phyloP scores from a whole-genome alignment of 768 basidiomycete species.

The Mycena maculata region DNA sequence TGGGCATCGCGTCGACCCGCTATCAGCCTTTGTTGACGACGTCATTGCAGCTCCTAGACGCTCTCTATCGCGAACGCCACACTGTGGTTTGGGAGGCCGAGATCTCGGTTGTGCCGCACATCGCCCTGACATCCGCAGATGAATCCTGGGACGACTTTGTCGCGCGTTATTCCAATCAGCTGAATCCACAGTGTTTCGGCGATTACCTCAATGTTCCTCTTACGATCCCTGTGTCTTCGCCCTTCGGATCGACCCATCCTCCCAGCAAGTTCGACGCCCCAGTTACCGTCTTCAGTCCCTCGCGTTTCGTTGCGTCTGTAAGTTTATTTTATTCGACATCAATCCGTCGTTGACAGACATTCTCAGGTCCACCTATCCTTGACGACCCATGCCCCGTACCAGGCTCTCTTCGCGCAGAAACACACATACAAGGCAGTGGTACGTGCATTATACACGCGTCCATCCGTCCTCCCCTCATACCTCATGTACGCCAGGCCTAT shows the following conservation, averaged over 20 bases:
- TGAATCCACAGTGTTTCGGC: conserved; percentile 47
- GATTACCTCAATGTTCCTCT: conserved; percentile 49
- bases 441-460: conserved; percentile 36
- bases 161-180: conserved; percentile 50
- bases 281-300: conserved; percentile 45
- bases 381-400: conserved; percentile 39
- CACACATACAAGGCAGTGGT: conserved; percentile 54
- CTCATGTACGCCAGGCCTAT: conserved; percentile 48
- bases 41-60: conserved; percentile 24
- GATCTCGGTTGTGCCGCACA: conserved; percentile 52
- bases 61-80: conserved; percentile 6
- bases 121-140: conserved; percentile 63
- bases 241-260: conserved; percentile 26
- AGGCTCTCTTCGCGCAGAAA: conserved; percentile 50
- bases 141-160: conserved; percentile 50
- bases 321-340: conserved; percentile 16
- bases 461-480: conserved; percentile 17
- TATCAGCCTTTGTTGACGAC: conserved; percentile 3
- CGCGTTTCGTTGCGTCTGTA: conserved; percentile 47
- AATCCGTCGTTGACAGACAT: background rate
- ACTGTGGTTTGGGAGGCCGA: conserved; percentile 22
- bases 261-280: background rate
- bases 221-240: conserved; percentile 9
- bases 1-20: background rate
- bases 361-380: background rate